Evolutionary conservation across 2,329 filamentous ascomycete species (phyloP).

Genomic region (Trichophyton rubrum): DNA sequence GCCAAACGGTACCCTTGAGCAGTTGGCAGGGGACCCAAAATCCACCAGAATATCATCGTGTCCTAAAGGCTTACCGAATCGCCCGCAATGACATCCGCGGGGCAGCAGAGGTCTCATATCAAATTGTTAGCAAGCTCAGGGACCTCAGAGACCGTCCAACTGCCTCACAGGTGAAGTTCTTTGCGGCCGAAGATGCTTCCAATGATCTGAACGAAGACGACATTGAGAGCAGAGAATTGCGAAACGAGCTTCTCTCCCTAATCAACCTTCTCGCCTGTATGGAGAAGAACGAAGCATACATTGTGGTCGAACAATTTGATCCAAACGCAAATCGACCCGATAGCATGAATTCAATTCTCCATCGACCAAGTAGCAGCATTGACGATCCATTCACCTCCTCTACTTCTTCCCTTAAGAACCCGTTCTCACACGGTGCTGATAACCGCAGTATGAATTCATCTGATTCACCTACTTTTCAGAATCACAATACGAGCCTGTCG

Average conservation of each 20-base stretch:
- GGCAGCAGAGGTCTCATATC: slow-evolving; percentile 46
- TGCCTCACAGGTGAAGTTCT: slow-evolving; percentile 20
- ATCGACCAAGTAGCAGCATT: not conserved
- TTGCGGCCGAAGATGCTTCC: slow-evolving; percentile 24
- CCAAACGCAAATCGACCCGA: slow-evolving; percentile 19
- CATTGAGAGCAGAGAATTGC: slow-evolving; percentile 41
- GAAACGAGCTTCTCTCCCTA: slow-evolving; percentile 68
- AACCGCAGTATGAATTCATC: not conserved
- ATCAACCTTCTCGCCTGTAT: slow-evolving; percentile 90
- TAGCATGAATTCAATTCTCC: slow-evolving; percentile 24
- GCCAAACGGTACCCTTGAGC: not conserved
- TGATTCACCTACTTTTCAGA: not conserved
- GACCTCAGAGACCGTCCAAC: slow-evolving; percentile 23
- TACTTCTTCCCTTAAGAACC: not conserved
- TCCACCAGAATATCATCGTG: slow-evolving; percentile 64
- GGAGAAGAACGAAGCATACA: slow-evolving; percentile 66
- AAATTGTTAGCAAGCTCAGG: slow-evolving; percentile 42
- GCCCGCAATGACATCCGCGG: slow-evolving; percentile 77
- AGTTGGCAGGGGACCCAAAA: slow-evolving; percentile 18
- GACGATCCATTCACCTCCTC: not conserved
- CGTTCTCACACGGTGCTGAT: not conserved
- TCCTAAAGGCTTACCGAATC: slow-evolving; percentile 84
- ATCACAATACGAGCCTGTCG: not conserved
- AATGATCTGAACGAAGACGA: slow-evolving; percentile 18
- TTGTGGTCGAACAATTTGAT: slow-evolving; percentile 38